A percentile compares a stretch with the other conserved stretches of the same genome.
Evolutionary conservation across 768 basidiomycete genomes (phyloP).

Genomic region (Plicaturopsis crispa): DNA sequence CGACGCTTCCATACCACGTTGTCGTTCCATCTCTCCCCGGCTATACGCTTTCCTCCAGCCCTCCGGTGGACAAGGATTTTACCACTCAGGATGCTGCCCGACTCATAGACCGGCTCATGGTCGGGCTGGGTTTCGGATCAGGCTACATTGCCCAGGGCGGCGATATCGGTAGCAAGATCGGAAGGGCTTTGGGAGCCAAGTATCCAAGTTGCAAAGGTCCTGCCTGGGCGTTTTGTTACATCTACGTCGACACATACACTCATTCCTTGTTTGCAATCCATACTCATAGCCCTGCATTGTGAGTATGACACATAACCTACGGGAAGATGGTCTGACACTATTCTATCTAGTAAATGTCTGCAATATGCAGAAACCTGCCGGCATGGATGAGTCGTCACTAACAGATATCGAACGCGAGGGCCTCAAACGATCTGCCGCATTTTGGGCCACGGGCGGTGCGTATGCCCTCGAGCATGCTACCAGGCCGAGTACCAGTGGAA

Average conservation of each 20-base stretch:
- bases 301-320: too few relatives aligned
- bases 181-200: conserved; percentile 9
- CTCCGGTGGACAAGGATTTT: conserved; percentile 12
- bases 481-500: conserved; percentile 13
- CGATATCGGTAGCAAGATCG: conserved; percentile 18
- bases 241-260: too few relatives aligned
- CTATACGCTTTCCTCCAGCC: conserved; percentile 17
- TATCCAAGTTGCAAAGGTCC: conserved; percentile 17
- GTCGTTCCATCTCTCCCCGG: conserved; percentile 15
- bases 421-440: too few relatives aligned
- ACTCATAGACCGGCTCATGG: conserved; percentile 18
- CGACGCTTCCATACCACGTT: conserved; percentile 8
- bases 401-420: too few relatives aligned
- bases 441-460: conserved; percentile 3
- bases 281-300: too few relatives aligned
- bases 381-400: too few relatives aligned
- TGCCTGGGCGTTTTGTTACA: too few relatives aligned
- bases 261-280: too few relatives aligned
- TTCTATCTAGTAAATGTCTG: not conserved
- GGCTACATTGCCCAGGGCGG: conserved; percentile 23
- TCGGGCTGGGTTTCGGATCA: conserved; percentile 16
- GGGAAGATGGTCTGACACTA: too few relatives aligned
- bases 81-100: conserved; percentile 8
- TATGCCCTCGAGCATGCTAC: conserved; percentile 18
- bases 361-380: not conserved